phyloP scores from a whole-genome alignment of 2,329 filamentous ascomycete species.

The Ophiostoma populinum region DNA sequence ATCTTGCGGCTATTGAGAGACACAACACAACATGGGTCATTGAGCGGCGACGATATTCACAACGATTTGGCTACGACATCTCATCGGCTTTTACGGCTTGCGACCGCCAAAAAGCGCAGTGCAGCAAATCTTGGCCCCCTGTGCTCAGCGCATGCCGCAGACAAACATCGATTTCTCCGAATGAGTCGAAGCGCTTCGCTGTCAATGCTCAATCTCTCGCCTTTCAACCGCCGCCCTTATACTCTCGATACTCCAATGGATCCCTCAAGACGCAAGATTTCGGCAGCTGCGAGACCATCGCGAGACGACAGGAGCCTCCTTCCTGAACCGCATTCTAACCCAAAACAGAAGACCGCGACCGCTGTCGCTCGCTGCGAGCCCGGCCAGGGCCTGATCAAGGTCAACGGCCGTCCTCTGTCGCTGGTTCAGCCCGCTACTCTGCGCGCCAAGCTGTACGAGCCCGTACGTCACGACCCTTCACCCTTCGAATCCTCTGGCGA shows the following conservation, averaged over 20 bases:
- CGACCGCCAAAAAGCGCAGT: too few relatives aligned
- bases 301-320: too few relatives aligned
- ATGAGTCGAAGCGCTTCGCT: too few relatives aligned
- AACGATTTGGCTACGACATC: constrained; percentile 1
- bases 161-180: too few relatives aligned
- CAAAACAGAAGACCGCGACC: constrained; percentile 53
- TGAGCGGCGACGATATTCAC: neutral
- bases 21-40: neutral
- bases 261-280: neutral
- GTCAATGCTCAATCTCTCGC: too few relatives aligned
- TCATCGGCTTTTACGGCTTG: too few relatives aligned
- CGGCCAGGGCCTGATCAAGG: constrained; percentile 67
- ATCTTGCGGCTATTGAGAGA: neutral
- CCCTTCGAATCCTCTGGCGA: neutral
- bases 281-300: neutral
- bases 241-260: too few relatives aligned
- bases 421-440: constrained; percentile 13
- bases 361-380: constrained; percentile 78
- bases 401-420: constrained; percentile 83
- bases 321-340: constrained; percentile 4
- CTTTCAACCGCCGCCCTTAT: too few relatives aligned
- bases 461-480: constrained; percentile 22
- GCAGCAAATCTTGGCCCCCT: too few relatives aligned
- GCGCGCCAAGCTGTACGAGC: constrained; percentile 71
- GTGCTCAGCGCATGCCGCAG: too few relatives aligned